Evolutionary conservation across 768 basidiomycete genomes (phyloP).

Genomic region (Amanita exitialis): DNA sequence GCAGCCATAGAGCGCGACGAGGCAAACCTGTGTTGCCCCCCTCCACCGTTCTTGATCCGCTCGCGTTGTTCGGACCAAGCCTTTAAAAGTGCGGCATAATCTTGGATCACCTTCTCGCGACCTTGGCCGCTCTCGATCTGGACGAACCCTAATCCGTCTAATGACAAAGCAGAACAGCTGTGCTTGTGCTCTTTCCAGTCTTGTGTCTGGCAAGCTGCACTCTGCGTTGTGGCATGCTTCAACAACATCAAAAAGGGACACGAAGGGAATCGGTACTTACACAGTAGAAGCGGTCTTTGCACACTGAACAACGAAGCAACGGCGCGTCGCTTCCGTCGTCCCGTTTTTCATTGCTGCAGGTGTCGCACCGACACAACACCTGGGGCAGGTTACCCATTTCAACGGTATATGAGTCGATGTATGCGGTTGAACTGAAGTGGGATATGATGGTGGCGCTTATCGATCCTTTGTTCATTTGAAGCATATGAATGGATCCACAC

Average conservation of each 20-base stretch:
- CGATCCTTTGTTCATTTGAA: background rate
- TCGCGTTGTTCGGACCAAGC: background rate
- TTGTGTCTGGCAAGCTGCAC: conserved; percentile 1
- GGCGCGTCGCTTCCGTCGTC: background rate
- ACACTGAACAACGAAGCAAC: conserved; percentile 4
- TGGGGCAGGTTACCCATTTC: background rate
- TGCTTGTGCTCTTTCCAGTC: conserved; percentile 7
- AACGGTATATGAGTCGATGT: background rate
- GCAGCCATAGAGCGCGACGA: background rate
- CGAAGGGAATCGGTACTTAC: background rate
- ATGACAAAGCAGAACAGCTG: background rate
- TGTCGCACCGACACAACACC: background rate
- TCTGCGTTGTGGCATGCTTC: background rate
- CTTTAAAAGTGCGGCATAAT: background rate
- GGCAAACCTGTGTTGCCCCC: background rate
- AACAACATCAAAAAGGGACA: background rate
- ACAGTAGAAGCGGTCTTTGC: conserved; percentile 5
- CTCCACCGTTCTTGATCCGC: background rate
- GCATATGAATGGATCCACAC: background rate
- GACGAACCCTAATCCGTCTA: background rate
- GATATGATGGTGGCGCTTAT: background rate
- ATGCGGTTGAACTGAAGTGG: background rate
- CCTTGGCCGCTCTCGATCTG: background rate
- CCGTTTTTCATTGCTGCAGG: conserved; percentile 1
- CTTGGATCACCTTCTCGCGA: background rate